Evolutionary conservation across 352 stramenopile genomes (phyloP), one percentile per base, ranked within the genome.

Genomic region (Globisporangium paroecandrum): DNA sequence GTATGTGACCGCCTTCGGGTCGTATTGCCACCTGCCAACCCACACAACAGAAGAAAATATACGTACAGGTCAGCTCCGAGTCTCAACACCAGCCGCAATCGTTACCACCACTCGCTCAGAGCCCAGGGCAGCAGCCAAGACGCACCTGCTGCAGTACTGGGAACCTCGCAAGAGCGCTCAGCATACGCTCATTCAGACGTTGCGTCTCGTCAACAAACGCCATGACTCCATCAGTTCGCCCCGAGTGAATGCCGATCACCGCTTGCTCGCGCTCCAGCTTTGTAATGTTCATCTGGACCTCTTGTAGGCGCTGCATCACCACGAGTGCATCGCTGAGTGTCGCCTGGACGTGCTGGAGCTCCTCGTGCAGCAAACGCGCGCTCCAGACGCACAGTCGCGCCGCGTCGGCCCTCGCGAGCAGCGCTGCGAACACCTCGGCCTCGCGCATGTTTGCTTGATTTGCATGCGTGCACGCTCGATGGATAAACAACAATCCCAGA

Each of bases 191-290:
- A 0, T 3, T 61, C 20, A 61, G 7, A 3, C 20, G 29, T 1
- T 27, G 29, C 55, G 55, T 29, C 20, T 12, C 9, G 29, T 20
- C 29, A 1, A 61, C 29, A 7, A 61, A 15, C 29, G 20, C 55
- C 55, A 49, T 62, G 0, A 49, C 32, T 4, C 32, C 4, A 0
- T 62, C 20, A 1, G 32, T 62, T 20, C 56, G n/a, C 6, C 32
- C 56, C 29, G 32, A 62, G 32, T 15, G 9, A 22, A 46, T 60
- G 55, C 55, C 20, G 29, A 27, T 13, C 18, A 3, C 29, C 29
- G 55, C 55, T 18, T 60, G 55, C 27, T 41, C 29, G 55, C 27
- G 29, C 55, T 60, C 55, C 25, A 60, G 55, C 27, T 10, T 60
- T 8, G 7, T n/a, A 8, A 60, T 46, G 15, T 13, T n/a, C 8